Conservation (phyloP, 169 alveolate species). For the Cryptosporidium baileyi region DNA sequence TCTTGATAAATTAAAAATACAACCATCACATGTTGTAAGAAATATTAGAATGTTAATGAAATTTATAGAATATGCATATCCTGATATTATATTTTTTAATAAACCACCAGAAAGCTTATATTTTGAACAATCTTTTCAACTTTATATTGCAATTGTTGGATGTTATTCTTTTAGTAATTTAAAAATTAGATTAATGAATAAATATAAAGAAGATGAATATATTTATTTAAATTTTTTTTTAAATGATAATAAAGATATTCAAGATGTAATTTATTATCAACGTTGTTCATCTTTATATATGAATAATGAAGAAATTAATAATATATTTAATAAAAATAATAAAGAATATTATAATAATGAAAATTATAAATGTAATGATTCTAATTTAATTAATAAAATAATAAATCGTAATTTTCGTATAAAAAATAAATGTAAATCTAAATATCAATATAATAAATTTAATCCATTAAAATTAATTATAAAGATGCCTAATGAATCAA, state of each 20-base stretch:
- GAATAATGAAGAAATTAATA: background rate
- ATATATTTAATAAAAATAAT: background rate
- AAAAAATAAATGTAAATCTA: conserved; percentile 44
- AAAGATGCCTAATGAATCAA: conserved; percentile 10
- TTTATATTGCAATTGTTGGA: conserved; percentile 14
- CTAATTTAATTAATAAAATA: conserved; percentile 21
- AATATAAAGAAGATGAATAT: background rate
- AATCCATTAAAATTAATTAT: conserved; percentile 12
- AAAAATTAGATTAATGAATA: background rate
- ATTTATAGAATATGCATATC: conserved; percentile 11
- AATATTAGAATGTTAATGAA: conserved; percentile 21
- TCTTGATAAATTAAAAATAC: conserved; percentile 7
- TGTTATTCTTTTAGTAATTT: conserved; percentile 44
- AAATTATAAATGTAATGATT: conserved; percentile 12
- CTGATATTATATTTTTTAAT: conserved; percentile 21
- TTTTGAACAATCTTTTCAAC: conserved; percentile 30
- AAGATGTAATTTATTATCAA: conserved; percentile 3
- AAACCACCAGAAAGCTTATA: conserved; percentile 30
- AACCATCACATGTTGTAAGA: conserved; percentile 53
- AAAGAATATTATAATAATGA: background rate
- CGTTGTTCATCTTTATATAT: conserved; percentile 21
- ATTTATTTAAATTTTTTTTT: background rate
- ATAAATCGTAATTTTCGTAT: conserved; percentile 24
- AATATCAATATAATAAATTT: conserved; percentile 8
- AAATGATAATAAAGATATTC: background rate